Evolutionary conservation across 2,329 filamentous ascomycete genomes (phyloP), one percentile per base, ranked within the genome.

Genomic region (Fusarium oligoseptatum): DNA sequence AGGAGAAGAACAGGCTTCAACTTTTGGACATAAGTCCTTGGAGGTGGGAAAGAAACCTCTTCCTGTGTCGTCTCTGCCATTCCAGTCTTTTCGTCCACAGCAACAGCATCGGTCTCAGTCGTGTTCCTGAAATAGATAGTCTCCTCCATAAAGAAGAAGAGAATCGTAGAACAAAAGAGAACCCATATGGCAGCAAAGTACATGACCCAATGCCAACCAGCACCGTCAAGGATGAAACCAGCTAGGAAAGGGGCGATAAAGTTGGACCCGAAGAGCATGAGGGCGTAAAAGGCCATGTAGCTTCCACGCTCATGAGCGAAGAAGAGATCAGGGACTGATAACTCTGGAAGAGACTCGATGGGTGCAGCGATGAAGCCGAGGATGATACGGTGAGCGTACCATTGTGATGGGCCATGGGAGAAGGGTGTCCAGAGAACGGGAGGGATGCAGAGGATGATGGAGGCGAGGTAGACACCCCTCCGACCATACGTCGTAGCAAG

Each of bases 61-160:
- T 34, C 20, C 12, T 57, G 52, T 1, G 22, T 20, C 1, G 12
- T 9, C 52, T 57, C 52, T 36, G n/a, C 20, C 32, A 15, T 17
- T 15, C 52, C 29, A 2, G 32, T 37, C 45, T 57, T 60, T 32
- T 62, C 27, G 14, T 29, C 32, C 6, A 29, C 20, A 6, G 15
- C 41, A n/a, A 60, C 43, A 15, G 22, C 9, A 2, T 64, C 39
- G 22, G 78, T 82, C 55, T 82, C 81, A 60, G 81, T 63, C 8
- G 81, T 82, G 6, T 78, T 65, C 14, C 86, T 84, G 60, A 83
- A 79, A 76, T 87, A 90, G 77, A 89, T 91, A 6, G 89, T 90
- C 79, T 91, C 90, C 78, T 91, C 90, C 83, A 90, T 86, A 78
- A 88, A 86, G 75, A 91, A 88, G 81, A 90, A 90, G 2, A 88